Conservation (phyloP, 768 basidiomycete genomes). For the Hebeloma cylindrosporum region DNA sequence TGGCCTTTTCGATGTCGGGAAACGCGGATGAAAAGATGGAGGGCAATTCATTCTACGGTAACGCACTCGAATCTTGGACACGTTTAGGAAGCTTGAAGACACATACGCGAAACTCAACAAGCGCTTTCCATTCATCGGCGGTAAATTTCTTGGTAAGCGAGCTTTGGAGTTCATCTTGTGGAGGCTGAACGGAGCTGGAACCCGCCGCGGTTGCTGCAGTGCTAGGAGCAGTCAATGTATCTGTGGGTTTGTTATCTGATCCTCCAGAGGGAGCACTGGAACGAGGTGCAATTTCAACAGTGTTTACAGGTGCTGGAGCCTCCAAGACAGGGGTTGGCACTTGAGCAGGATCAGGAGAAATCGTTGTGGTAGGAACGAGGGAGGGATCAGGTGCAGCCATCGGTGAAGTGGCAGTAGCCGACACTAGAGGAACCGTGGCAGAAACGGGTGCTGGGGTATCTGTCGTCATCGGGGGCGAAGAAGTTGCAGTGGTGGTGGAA, state of each 20-base stretch:
- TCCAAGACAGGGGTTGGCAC: constrained; percentile 10
- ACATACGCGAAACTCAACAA: constrained; percentile 67
- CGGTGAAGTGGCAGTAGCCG: not conserved
- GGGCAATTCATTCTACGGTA: constrained; percentile 43
- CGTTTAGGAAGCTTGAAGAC: not conserved
- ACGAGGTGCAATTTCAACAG: no score
- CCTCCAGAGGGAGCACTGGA: no score
- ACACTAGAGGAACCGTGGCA: not conserved
- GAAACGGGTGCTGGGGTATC: not conserved
- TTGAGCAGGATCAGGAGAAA: constrained; percentile 7
- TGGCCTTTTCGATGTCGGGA: constrained; percentile 53
- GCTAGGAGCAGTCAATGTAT: constrained; percentile 9
- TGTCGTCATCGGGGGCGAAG: constrained; percentile 9
- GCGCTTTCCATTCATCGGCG: constrained; percentile 66
- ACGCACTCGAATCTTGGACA: not conserved
- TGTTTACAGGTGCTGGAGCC: not conserved
- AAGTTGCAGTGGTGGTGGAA: constrained; percentile 14
- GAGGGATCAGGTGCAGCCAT: constrained; percentile 13
- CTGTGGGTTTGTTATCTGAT: constrained; percentile 1
- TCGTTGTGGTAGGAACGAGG: constrained; percentile 8
- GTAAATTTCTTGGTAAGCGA: constrained; percentile 69
- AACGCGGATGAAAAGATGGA: constrained; percentile 59
- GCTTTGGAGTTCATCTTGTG: constrained; percentile 67
- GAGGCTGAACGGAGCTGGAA: no score
- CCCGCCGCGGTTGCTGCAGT: constrained; percentile 14